phyloP scores from a whole-genome alignment of 106 monocot species.

The Apostasia shenzhenica region DNA sequence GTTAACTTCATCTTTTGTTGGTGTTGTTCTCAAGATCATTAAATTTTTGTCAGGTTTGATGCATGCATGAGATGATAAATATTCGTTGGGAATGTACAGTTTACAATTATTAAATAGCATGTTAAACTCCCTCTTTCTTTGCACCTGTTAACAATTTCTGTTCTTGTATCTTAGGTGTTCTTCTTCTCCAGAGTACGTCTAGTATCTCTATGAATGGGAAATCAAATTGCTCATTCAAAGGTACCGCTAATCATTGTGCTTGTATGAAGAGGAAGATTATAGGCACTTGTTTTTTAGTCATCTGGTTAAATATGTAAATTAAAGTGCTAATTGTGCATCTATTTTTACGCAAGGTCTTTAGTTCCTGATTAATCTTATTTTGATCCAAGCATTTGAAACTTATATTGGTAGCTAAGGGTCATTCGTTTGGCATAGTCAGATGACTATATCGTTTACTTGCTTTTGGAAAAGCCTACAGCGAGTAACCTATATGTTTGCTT shows the following conservation, averaged over 20 bases:
- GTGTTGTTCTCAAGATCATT: conserved; percentile 56
- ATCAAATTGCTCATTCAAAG: conserved; percentile 11
- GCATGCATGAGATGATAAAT: not conserved
- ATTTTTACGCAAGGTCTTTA: not conserved
- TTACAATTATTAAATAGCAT: no score
- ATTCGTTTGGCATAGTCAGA: no score
- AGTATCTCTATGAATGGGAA: conserved; percentile 11
- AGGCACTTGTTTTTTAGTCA: conserved; percentile 29
- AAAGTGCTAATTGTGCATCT: not conserved
- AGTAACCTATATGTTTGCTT: no score
- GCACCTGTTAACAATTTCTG: no score
- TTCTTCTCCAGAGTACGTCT: conserved; percentile 35
- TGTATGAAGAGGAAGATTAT: conserved; percentile 16
- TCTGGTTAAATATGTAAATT: no score
- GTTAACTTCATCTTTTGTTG: conserved; percentile 50
- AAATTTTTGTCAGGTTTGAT: conserved; percentile 76
- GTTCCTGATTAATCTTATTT: not conserved
- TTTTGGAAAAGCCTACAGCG: no score
- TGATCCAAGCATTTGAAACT: not conserved
- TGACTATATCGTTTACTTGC: no score
- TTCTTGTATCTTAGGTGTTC: conserved; percentile 32
- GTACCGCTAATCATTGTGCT: not conserved
- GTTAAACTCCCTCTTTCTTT: no score
- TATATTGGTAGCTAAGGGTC: not conserved
- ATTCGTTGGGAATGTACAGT: no score